These are phyloP conservation scores for Helotiales sp. DNA, from an alignment of 2,329 filamentous ascomycete species.

Conservation along the genomic window DNA sequence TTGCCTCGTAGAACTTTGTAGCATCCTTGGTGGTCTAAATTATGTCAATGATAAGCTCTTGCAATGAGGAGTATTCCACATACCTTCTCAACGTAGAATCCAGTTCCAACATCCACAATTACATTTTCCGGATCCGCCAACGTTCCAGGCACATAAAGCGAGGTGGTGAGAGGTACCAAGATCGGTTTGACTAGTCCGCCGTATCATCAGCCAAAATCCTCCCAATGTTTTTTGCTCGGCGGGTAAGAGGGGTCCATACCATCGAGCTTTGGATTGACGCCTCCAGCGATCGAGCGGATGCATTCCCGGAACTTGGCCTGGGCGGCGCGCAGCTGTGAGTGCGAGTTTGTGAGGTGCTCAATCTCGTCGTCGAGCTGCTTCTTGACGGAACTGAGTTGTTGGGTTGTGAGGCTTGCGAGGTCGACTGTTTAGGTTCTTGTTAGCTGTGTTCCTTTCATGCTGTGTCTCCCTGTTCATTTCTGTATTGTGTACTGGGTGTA, in stretches of 20 bases:
- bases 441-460: neutral
- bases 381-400: conserved; percentile 90
- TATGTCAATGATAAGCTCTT: conserved; percentile 15
- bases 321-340: conserved; percentile 85
- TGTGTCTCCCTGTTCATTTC: neutral
- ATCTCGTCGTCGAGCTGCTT: conserved; percentile 96
- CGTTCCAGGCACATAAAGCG: conserved; percentile 87
- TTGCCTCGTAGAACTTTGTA: conserved; percentile 68
- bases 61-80: neutral
- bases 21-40: conserved; percentile 60
- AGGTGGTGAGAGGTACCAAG: conserved; percentile 92
- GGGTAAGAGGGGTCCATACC: conserved; percentile 39
- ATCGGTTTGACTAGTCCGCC: conserved; percentile 58
- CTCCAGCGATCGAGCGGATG: conserved; percentile 72
- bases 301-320: conserved; percentile 94
- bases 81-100: conserved; percentile 94
- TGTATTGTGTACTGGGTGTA: neutral
- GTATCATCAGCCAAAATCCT: conserved; percentile 16
- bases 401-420: conserved; percentile 77
- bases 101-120: conserved; percentile 90
- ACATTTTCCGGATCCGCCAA: conserved; percentile 77
- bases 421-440: conserved; percentile 54
- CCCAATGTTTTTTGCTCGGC: neutral
- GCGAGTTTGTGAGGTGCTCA: conserved; percentile 89
- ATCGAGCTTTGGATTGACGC: conserved; percentile 50